phyloP scores from a whole-genome alignment of 495 filamentous ascomycete genomes.

The Hypoxylon subgilvum region DNA sequence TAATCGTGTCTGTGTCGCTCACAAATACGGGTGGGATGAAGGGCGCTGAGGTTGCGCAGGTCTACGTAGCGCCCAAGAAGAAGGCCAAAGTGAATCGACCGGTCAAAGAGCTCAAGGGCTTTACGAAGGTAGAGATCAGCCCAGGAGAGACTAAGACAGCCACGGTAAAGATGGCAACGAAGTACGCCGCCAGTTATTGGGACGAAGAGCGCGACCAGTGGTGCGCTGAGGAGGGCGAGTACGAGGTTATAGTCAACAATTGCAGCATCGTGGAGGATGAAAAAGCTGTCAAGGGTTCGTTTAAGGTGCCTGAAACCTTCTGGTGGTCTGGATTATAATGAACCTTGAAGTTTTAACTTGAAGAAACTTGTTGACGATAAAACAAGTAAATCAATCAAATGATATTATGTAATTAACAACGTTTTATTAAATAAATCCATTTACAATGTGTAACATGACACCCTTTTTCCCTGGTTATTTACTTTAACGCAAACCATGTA shows the following conservation, averaged over 20 bases:
- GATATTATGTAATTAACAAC: too few species aligned
- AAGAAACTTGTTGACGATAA: neutral
- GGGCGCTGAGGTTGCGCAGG: constrained; percentile 73
- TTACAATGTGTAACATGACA: too few species aligned
- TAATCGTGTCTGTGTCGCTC: constrained; percentile 54
- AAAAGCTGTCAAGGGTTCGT: constrained; percentile 51
- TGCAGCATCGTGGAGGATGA: constrained; percentile 55
- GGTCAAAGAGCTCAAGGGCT: constrained; percentile 73
- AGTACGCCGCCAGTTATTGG: constrained; percentile 71
- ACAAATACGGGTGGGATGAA: constrained; percentile 66
- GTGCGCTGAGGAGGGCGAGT: constrained; percentile 69
- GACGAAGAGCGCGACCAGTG: constrained; percentile 71
- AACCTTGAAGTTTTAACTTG: neutral
- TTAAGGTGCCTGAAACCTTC: constrained; percentile 61
- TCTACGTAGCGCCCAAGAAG: constrained; percentile 55
- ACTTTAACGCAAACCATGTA: neutral
- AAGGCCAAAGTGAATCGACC: constrained; percentile 63
- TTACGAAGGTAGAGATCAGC: constrained; percentile 70
- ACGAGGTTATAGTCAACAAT: constrained; percentile 60
- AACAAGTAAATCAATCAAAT: neutral
- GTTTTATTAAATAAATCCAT: neutral
- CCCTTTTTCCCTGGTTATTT: too few species aligned
- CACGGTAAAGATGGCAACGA: constrained; percentile 61
- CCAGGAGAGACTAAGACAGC: constrained; percentile 68
- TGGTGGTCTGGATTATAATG: constrained; percentile 61